Evolutionary conservation across 176 grass and related monocot species (phyloP).

Genomic region (Triticum turgidum): DNA sequence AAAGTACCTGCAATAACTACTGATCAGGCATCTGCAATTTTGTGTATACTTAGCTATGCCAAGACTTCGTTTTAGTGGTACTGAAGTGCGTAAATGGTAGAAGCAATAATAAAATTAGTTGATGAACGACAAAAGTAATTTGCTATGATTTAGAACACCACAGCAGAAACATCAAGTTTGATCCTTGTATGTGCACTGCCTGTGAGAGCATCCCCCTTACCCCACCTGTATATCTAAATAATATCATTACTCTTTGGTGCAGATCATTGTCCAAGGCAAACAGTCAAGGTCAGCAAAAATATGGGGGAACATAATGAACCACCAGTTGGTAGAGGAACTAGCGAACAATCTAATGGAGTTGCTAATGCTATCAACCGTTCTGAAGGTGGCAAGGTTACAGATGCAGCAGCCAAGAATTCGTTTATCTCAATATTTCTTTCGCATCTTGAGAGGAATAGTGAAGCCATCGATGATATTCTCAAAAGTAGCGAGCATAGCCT

Average conservation of each 20-base stretch:
- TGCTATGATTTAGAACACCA: conserved; percentile 18
- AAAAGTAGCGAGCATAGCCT: conserved; percentile 62
- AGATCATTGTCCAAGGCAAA: conserved; percentile 57
- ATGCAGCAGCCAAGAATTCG: conserved; percentile 72
- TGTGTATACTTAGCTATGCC: conserved; percentile 9
- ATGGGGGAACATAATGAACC: conserved; percentile 24
- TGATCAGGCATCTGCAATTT: conserved; percentile 1
- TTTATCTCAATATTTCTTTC: conserved; percentile 96
- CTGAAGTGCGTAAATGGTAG: conserved; percentile 1
- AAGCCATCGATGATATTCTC: conserved; percentile 61
- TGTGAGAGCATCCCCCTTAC: conserved; percentile 3
- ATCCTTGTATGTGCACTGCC: conserved; percentile 3
- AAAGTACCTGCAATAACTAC: conserved; percentile 17
- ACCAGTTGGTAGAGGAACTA: conserved; percentile 33
- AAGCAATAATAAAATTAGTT: conserved; percentile 8
- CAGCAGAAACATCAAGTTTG: conserved; percentile 5
- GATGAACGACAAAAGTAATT: not conserved
- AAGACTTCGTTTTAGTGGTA: not conserved
- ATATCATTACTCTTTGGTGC: conserved; percentile 30
- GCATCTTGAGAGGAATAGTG: conserved; percentile 85
- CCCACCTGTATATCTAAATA: conserved; percentile 29
- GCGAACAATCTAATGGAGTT: conserved; percentile 35
- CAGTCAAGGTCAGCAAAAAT: conserved; percentile 44
- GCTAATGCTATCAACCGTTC: conserved; percentile 35
- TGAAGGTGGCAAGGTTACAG: conserved; percentile 33